These are phyloP conservation scores for Fistulina hepatica DNA, from an alignment of 1,284 basidiomycete species.

Conservation along the genomic window DNA sequence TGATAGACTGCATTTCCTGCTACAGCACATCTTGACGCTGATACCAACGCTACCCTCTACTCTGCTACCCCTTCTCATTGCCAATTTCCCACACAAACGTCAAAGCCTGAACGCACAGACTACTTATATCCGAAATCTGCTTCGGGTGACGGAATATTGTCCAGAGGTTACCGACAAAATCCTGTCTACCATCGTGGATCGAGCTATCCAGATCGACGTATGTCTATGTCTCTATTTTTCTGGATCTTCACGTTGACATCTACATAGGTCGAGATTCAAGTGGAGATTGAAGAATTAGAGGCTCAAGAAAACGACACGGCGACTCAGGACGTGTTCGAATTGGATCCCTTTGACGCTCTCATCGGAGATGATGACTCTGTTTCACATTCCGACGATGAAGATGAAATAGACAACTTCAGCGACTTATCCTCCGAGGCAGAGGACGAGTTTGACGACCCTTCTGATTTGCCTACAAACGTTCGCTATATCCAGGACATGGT, in stretches of 20 bases:
- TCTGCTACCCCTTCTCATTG: constrained; percentile 75
- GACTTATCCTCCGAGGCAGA: constrained; percentile 61
- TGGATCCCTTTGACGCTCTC: constrained; percentile 77
- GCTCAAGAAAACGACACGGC: constrained; percentile 38
- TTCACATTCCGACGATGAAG: constrained; percentile 45
- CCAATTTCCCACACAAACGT: constrained; percentile 88
- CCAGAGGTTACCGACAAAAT: constrained; percentile 82
- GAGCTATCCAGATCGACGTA: constrained; percentile 92
- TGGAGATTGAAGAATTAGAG: constrained; percentile 89
- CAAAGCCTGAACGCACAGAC: constrained; percentile 75
- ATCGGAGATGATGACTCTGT: constrained; percentile 63
- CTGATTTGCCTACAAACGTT: constrained; percentile 42
- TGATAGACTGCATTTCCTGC: constrained; percentile 76
- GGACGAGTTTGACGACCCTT: constrained; percentile 33
- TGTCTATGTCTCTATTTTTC: constrained; percentile 22
- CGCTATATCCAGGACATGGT: constrained; percentile 78
- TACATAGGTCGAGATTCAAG: constrained; percentile 89
- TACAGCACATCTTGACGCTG: constrained; percentile 77
- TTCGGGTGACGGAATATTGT: constrained; percentile 82
- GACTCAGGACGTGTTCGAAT: constrained; percentile 51
- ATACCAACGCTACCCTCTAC: constrained; percentile 85
- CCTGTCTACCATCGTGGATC: constrained; percentile 77
- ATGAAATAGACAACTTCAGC: constrained; percentile 43
- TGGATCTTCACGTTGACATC: neutral
- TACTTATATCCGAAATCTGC: constrained; percentile 87